Evolutionary conservation across 441 rosid genomes (phyloP), one percentile per base, ranked within the genome.

Genomic region (Syzygium syzygioides): DNA sequence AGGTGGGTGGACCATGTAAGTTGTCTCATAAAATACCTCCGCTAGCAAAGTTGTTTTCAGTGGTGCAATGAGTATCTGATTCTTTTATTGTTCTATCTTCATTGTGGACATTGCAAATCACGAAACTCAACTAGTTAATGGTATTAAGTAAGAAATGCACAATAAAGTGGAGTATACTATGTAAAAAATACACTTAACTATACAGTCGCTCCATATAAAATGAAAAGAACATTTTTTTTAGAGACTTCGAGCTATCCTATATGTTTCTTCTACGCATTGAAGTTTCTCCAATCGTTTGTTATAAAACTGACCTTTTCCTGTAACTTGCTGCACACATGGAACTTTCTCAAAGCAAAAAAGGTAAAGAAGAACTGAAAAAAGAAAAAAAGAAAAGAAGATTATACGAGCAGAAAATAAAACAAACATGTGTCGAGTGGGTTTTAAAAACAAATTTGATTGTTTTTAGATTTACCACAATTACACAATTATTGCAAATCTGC

Each of bases 381-480:
- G 3, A 9, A 9, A 1, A 4, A 26, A 9, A 0, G 18, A 66
- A 2, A 4, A 32, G 3, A 18, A 32, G 9, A 32, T 20, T 18
- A 9, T 6, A 30, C 23, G 12, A 17, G 41, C 0, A 6, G 10
- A n/a, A 0, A 68, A 68, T 18, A 64, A 64, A 30, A 30, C 3
- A 17, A 30, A 64, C 12, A 5, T 7, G 41, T 8, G 41, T 17
- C 4, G 37, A 0, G 19, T 64, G 71, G 9, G 10, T n/a, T 62
- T 62, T 28, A 32, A 9, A 30, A 66, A 1, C 9, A 32, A 7
- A n/a, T n/a, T n/a, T 15, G 76, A 30, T 62, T 6, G 3, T n/a
- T n/a, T n/a, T 6, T 6, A 4, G 0, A n/a, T 62, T 62, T n/a
- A 9, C 2, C 5, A 62, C 4, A 32, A 14, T 64, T n/a, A 64